phyloP scores from a whole-genome alignment of 768 basidiomycete genomes.

The Leucosporidium scottii region DNA sequence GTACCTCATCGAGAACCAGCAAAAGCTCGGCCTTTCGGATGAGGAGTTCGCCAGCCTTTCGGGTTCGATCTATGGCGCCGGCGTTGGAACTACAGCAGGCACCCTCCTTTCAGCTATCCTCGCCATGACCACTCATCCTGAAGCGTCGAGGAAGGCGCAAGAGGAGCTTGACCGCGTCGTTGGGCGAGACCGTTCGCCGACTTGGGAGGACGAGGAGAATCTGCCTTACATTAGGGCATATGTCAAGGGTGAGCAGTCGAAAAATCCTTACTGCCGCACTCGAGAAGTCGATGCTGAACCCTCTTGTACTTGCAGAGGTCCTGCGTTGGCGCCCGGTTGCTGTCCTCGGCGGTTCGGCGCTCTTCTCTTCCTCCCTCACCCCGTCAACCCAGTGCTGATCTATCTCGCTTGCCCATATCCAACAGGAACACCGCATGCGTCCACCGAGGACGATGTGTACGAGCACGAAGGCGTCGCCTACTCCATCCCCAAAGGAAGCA shows the following conservation, averaged over 20 bases:
- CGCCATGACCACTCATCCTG: constrained; percentile 14
- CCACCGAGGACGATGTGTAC: constrained; percentile 12
- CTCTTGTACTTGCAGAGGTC: constrained; percentile 12
- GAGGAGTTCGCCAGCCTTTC: constrained; percentile 3
- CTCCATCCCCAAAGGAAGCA: constrained; percentile 24
- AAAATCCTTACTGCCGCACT: too few relatives aligned
- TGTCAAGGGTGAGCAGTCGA: constrained; percentile 3
- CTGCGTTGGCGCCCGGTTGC: constrained; percentile 30
- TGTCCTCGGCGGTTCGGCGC: constrained; percentile 3
- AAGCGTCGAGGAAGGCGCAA: constrained; percentile 24
- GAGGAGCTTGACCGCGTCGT: constrained; percentile 34
- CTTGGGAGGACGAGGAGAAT: constrained; percentile 27
- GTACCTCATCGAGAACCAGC: constrained; percentile 19
- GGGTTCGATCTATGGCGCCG: constrained; percentile 3
- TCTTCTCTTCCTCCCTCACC: too few relatives aligned
- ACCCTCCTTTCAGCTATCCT: constrained; percentile 20
- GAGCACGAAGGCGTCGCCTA: constrained; percentile 3
- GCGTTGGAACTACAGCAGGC: constrained; percentile 27
- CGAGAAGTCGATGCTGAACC: too few relatives aligned
- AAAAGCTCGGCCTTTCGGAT: constrained; percentile 14
- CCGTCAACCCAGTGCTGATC: too few relatives aligned
- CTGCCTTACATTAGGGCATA: constrained; percentile 31
- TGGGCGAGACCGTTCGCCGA: constrained; percentile 30
- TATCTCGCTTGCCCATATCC: too few relatives aligned
- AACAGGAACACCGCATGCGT: background rate